These are phyloP conservation scores for Stachybotrys chartarum DNA, from an alignment of 2,329 filamentous ascomycete genomes.

Conservation along the genomic window DNA sequence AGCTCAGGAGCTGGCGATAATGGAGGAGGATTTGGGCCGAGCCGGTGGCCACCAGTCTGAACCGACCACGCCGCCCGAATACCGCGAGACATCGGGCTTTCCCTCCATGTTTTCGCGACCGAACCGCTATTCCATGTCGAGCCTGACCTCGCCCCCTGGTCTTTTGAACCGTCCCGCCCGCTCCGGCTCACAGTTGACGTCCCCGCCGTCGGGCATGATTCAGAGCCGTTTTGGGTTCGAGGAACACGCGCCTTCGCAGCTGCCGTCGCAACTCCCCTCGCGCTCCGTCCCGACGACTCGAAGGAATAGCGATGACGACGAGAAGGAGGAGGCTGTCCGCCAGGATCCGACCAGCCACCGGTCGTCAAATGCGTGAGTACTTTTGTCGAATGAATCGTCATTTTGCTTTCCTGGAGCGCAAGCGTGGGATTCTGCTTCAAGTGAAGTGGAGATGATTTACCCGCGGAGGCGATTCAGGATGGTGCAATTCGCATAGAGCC, in stretches of 20 bases:
- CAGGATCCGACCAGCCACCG: conserved; percentile 65
- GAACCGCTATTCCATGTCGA: conserved; percentile 83
- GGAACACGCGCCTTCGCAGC: conserved; percentile 9
- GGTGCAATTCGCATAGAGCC: no score
- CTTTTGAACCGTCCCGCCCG: conserved; percentile 66
- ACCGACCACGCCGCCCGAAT: conserved; percentile 92
- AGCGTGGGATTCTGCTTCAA: neutral
- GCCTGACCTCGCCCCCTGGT: conserved; percentile 74
- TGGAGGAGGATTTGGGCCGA: conserved; percentile 69
- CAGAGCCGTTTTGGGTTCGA: conserved; percentile 50
- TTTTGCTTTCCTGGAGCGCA: neutral
- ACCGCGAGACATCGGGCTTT: conserved; percentile 70
- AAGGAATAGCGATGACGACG: conserved; percentile 85
- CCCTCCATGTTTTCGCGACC: conserved; percentile 74
- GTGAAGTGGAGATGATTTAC: neutral
- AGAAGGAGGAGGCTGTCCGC: conserved; percentile 69
- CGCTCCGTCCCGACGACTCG: conserved; percentile 81
- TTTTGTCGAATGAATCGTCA: neutral
- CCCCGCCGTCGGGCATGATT: conserved; percentile 60
- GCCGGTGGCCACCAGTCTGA: conserved; percentile 77
- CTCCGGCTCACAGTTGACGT: conserved; percentile 73
- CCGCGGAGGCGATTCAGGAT: neutral
- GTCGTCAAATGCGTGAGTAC: conserved; percentile 71
- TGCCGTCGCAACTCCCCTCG: conserved; percentile 51
- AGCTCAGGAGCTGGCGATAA: conserved; percentile 75